Evolutionary conservation across 2,329 filamentous ascomycete species (phyloP).

Genomic region (Diaporthe sp.): DNA sequence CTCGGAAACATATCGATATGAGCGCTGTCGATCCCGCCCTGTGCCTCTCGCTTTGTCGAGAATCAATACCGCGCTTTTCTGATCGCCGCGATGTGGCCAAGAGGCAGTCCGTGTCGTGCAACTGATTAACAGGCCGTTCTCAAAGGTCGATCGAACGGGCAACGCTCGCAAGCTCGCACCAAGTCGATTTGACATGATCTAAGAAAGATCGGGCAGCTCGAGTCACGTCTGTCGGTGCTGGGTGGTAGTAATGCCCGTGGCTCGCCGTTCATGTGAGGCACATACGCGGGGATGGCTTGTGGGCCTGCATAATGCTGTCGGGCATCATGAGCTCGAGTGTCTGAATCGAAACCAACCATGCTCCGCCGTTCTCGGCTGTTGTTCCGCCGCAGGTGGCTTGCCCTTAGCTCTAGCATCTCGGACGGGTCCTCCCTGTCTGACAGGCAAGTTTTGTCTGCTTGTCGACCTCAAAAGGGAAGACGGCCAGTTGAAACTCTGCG

Average conservation of each 20-base stretch:
- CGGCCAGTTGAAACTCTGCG: conserved; percentile 13
- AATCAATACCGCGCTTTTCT: background rate
- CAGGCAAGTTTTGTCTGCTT: background rate
- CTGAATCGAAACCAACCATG: conserved; percentile 11
- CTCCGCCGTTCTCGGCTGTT: conserved; percentile 12
- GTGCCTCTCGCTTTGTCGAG: conserved; percentile 9
- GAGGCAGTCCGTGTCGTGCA: conserved; percentile 2
- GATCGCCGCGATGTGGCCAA: background rate
- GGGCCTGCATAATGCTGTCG: background rate
- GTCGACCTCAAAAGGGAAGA: conserved; percentile 28
- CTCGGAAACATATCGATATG: conserved; percentile 28
- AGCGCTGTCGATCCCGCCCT: conserved; percentile 17
- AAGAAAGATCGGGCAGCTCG: background rate
- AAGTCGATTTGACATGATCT: background rate
- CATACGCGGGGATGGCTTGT: conserved; percentile 2
- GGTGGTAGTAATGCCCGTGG: background rate
- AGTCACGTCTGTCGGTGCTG: background rate
- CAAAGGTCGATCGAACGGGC: background rate
- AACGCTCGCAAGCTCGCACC: background rate
- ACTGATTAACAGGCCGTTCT: background rate
- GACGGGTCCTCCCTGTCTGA: background rate
- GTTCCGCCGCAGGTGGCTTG: conserved; percentile 17
- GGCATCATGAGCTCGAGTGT: conserved; percentile 14
- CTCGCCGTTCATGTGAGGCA: background rate
- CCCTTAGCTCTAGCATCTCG: background rate